Evolutionary conservation across 306 rosid species (phyloP), one percentile per base, ranked within the genome.

Genomic region (Vachellia collinsii): DNA sequence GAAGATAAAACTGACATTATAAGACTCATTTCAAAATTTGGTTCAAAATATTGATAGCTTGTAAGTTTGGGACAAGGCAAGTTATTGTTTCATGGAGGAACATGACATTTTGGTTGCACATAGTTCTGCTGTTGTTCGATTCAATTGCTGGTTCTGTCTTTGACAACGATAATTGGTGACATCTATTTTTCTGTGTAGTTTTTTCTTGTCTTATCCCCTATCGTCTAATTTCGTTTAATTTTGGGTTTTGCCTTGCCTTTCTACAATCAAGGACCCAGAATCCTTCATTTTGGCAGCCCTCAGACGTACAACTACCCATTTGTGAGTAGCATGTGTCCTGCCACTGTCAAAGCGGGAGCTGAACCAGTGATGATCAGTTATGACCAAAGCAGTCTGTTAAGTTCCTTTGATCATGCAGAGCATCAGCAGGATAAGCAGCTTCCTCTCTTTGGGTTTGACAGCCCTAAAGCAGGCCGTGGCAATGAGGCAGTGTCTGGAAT

Each of bases 211-310:
- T 11, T n/a, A 69, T 73, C n/a, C 34, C 11, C 59, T 5, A 43
- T 16, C 53, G 59, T 17, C 74, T 42, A 70, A 74, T 56, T 86
- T 78, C 25, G 74, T 64, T 70, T 5, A 16, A 61, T 20, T 81
- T 75, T 69, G 72, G 43, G 70, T 11, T 34, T 83, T 84, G 50
- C 29, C 75, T 62, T 78, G 43, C 56, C 77, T 76, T 71, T 84
- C 46, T 70, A 29, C 78, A 29, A 70, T 43, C 19, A 79, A 94
- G 98, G 98, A 38, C 97, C 98, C 37, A 91, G 93, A 85, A 85
- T 94, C 82, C 83, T 94, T 88, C 96, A 94, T 43, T 94, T 94
- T 76, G 87, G 93, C 23, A 77, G 56, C 85, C 98, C 97, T 59
- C 92, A 89, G 78, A 25, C 89, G 36, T 86, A 85, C 82, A 87